Evolutionary conservation across 2,329 filamentous ascomycete species (phyloP), one percentile per base, ranked within the genome.

Genomic region (Lachnellula arida): DNA sequence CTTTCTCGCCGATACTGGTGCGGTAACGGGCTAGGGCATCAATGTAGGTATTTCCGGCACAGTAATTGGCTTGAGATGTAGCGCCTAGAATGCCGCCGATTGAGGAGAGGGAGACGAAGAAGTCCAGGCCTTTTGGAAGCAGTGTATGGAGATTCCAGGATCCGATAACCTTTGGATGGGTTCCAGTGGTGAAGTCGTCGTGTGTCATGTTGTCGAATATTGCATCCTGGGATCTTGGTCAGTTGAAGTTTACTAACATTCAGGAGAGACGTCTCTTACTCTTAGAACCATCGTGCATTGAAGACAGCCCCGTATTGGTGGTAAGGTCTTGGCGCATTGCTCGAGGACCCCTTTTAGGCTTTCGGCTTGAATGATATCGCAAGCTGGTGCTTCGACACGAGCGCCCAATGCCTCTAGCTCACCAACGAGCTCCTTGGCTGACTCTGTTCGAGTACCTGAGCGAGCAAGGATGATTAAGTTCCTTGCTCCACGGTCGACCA

Each of bases 261-360:
- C 5, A 35, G 28, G 22, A 14, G n/a, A 42, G 23, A 19, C 11
- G 3, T 9, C 12, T 17, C 54, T 14, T 51, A 62, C 59, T 11
- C 35, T 46, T 32, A 78, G 69, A 1, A 76, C 74, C 76, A 78
- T 78, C 5, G 76, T 71, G 12, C 71, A 73, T 56, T 78, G 76
- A 14, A 79, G 68, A 17, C 76, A 68, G 40, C 77, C 77, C 23
- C 72, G 70, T 17, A 79, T 69, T 19, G 48, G 55, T 14, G 61
- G 61, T 50, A 63, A 51, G 12, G 17, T 22, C 22, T 40, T 35
- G 22, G 23, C 17, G 40, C 35, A 49, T 32, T 51, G 5, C 3
- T 19, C 12, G 17, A 62, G 19, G 2, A 49, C 47, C 9, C 23
- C 46, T 17, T 49, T 39, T 5, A 62, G 52, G 5, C 49, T 56